Conservation (phyloP, 2,329 filamentous ascomycete genomes). For the Trichoderma sp. region DNA sequence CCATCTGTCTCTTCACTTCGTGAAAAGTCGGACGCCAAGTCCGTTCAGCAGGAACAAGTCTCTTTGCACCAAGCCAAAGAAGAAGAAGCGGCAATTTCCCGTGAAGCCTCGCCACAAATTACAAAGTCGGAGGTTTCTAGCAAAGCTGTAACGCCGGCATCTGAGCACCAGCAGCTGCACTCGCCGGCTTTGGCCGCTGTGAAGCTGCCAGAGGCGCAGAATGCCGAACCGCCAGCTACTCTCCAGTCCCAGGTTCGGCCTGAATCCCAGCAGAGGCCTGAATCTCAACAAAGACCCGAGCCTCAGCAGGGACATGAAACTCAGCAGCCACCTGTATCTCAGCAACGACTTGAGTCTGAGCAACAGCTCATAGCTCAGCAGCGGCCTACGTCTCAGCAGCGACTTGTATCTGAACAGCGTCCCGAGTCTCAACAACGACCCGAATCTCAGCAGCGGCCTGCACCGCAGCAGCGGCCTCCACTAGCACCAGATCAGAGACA, state of each 20-base stretch:
- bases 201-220: neutral
- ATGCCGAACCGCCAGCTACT: neutral
- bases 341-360: neutral
- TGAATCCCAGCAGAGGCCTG: neutral
- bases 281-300: neutral
- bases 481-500: neutral
- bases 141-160: neutral
- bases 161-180: slow-evolving; percentile 3
- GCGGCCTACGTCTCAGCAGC: neutral
- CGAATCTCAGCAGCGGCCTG: neutral
- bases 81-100: slow-evolving; percentile 1
- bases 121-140: slow-evolving; percentile 12
- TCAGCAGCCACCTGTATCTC: neutral
- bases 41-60: neutral
- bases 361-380: neutral
- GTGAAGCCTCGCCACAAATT: slow-evolving; percentile 13
- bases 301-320: neutral
- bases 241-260: neutral
- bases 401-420: neutral
- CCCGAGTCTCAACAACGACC: neutral
- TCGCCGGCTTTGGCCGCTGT: neutral
- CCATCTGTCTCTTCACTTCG: slow-evolving; percentile 9
- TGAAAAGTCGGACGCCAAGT: slow-evolving; percentile 1
- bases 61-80: slow-evolving; percentile 1
- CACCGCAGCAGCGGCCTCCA: neutral